These are phyloP conservation scores for Hypseocharis bilobata DNA, from an alignment of 441 rosid species.

Conservation along the genomic window DNA sequence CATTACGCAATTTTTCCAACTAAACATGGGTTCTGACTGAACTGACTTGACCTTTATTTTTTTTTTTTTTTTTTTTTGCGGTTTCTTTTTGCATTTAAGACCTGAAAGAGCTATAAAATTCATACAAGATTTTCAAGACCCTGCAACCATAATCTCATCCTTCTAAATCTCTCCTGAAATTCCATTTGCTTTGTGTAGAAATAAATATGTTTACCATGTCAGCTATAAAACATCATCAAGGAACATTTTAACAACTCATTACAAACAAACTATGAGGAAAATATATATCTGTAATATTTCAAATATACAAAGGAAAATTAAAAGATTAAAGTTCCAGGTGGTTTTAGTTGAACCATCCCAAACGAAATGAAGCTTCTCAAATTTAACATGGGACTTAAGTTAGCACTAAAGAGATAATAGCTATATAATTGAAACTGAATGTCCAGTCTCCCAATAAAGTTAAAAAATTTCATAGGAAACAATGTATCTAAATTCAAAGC, in stretches of 20 bases:
- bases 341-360: no score
- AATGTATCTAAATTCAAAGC: no score
- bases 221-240: neutral
- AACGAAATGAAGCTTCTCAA: no score
- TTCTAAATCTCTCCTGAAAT: constrained; percentile 2
- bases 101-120: neutral
- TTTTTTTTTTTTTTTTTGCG: no score
- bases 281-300: neutral
- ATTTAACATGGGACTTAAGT: no score
- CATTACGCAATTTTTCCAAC: neutral
- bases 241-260: neutral
- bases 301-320: neutral
- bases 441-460: no score
- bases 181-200: neutral
- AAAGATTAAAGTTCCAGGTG: neutral
- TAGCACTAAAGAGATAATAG: no score
- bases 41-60: neutral
- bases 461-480: no score
- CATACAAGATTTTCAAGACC: neutral
- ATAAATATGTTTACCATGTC: neutral
- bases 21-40: neutral
- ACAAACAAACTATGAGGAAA: neutral
- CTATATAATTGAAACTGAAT: no score
- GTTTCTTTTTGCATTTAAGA: no score
- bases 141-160: neutral